These are phyloP conservation scores for Carallia brachiata DNA, from an alignment of 345 rosid species.

Conservation along the genomic window DNA sequence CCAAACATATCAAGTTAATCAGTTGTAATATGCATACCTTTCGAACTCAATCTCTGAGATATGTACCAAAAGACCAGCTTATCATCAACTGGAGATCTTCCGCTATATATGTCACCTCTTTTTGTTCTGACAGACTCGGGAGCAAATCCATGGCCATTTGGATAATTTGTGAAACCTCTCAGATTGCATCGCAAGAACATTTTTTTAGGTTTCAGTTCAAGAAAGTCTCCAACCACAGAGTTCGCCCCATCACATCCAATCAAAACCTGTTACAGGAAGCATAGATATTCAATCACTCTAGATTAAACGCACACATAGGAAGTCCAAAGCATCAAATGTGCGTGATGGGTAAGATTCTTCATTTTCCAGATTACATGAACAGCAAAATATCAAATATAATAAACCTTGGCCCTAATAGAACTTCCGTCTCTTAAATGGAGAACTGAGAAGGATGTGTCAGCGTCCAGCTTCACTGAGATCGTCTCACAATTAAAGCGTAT, in stretches of 20 bases:
- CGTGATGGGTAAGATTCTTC: too few relatives aligned
- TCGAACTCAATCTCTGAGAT: conserved; percentile 14
- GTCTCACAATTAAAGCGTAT: conserved; percentile 36
- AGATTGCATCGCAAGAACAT: conserved; percentile 31
- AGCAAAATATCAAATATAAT: neutral
- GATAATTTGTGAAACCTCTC: conserved; percentile 45
- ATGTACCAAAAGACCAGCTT: conserved; percentile 43
- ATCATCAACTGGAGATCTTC: conserved; percentile 37
- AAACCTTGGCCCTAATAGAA: conserved; percentile 43
- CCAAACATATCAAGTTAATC: neutral
- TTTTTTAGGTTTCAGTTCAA: conserved; percentile 30
- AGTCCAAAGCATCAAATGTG: too few relatives aligned
- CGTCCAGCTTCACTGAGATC: conserved; percentile 30
- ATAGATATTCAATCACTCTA: too few relatives aligned
- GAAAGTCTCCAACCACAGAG: conserved; percentile 39
- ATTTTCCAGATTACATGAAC: neutral
- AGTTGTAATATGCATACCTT: conserved; percentile 5
- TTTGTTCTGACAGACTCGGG: conserved; percentile 22
- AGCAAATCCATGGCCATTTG: conserved; percentile 43
- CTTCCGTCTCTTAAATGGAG: conserved; percentile 33
- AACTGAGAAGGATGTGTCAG: conserved; percentile 25
- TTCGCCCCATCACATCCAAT: conserved; percentile 63
- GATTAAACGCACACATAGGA: too few relatives aligned
- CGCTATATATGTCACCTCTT: conserved; percentile 14
- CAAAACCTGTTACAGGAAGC: conserved; percentile 22